phyloP scores from a whole-genome alignment of 1,284 basidiomycete species.

The Rhodotorula sp. region DNA sequence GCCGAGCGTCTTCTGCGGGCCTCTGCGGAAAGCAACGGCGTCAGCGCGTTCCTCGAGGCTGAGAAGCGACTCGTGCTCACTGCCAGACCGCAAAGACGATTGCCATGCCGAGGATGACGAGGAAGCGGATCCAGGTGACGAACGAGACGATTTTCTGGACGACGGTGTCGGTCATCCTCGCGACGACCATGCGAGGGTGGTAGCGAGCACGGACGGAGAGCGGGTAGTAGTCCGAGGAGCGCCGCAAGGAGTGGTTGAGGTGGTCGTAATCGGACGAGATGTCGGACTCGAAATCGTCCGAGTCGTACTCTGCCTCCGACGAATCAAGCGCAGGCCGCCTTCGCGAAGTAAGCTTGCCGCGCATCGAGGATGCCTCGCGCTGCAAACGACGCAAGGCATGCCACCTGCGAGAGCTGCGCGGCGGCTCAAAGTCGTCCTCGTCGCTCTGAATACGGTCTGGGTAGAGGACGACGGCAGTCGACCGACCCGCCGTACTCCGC shows the following conservation, averaged over 20 bases:
- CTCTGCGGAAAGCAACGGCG: not conserved
- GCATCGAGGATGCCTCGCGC: slow-evolving; percentile 5
- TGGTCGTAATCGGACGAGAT: slow-evolving; percentile 24
- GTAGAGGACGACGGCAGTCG: no score
- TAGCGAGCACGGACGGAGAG: slow-evolving; percentile 36
- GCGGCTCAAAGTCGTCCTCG: slow-evolving; percentile 1
- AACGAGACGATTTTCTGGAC: slow-evolving; percentile 22
- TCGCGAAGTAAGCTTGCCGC: not conserved
- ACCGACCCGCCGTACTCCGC: no score
- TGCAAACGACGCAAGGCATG: slow-evolving; percentile 24
- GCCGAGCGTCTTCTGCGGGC: slow-evolving; percentile 24
- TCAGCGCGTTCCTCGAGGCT: not conserved
- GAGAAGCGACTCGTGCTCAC: slow-evolving; percentile 13
- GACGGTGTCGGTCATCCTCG: slow-evolving; percentile 24
- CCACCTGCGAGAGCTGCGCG: slow-evolving; percentile 10
- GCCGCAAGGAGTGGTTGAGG: slow-evolving; percentile 13
- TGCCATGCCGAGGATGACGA: slow-evolving; percentile 30
- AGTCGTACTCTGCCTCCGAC: not conserved
- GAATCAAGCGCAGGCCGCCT: not conserved
- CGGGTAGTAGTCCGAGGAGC: slow-evolving; percentile 40
- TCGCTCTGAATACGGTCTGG: not conserved
- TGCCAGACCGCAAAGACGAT: slow-evolving; percentile 34
- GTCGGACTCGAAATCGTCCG: slow-evolving; percentile 10
- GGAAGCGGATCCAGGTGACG: slow-evolving; percentile 31
- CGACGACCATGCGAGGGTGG: slow-evolving; percentile 30